Percentiles rank a stretch among this genome's conserved stretches.
phyloP scores from a whole-genome alignment of 768 basidiomycete species.

The Boletus vinaceobasis region DNA sequence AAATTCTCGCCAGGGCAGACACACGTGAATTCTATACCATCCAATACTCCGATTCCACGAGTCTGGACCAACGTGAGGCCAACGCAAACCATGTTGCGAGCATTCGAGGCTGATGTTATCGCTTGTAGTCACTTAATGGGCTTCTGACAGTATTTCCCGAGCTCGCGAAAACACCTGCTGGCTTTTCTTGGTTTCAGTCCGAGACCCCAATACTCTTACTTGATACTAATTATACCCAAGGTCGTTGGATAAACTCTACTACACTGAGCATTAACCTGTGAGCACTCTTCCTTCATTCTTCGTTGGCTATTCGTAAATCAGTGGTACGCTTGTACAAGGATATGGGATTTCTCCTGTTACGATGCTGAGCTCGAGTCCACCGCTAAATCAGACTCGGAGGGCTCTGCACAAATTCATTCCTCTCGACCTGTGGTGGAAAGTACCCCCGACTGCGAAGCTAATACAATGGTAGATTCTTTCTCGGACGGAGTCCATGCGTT shows the following conservation, averaged over 20 bases:
- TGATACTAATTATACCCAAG: constrained; percentile 1
- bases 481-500: constrained; percentile 1
- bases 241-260: constrained; percentile 19
- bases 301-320: neutral
- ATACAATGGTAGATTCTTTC: constrained; percentile 15
- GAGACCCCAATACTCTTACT: constrained; percentile 27
- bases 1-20: neutral
- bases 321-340: constrained; percentile 5
- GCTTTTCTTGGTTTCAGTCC: constrained; percentile 27
- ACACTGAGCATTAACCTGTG: constrained; percentile 23
- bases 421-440: neutral
- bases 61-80: constrained; percentile 29
- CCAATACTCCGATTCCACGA: constrained; percentile 14
- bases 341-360: constrained; percentile 24
- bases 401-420: neutral
- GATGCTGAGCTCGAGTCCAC: constrained; percentile 18
- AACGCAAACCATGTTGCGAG: neutral
- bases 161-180: constrained; percentile 16
- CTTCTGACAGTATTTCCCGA: constrained; percentile 24
- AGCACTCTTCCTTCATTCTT: constrained; percentile 1
- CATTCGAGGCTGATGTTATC: neutral
- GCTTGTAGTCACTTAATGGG: constrained; percentile 20
- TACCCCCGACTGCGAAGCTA: neutral
- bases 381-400: neutral
- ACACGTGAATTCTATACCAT: neutral